Base-by-base conservation (phyloP, 2,329 filamentous ascomycete genomes). In the Monascus ruber region DNA sequence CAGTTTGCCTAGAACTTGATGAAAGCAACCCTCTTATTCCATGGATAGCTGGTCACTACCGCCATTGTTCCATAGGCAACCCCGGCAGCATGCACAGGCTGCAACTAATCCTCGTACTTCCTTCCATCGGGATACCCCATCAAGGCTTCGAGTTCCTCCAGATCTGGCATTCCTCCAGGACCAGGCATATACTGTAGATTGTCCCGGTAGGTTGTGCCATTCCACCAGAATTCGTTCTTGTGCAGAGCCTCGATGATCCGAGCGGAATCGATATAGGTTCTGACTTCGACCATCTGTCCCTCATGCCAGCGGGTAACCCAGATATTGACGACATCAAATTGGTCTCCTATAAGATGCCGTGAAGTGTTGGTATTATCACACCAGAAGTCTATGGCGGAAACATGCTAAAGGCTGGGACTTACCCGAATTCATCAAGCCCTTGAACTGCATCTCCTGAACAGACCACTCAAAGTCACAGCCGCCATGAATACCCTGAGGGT, bases 161-260 rank as follows among this genome's bases (percentile, higher is more conserved):
- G 32, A 40, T 58, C 48, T 6, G 56, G 55, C 56, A 58, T 58
- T 1, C 55, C 55, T 5, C 47, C 50, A n/a, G 54, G 56, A 0
- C 56, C 56, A 3, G 55, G 56, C 49, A 58, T 55, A 37, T 55
- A 59, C 25, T 49, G 47, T 24, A 49, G 31, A 40, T 59, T 55
- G 5, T 59, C 48, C 5, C 53, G 46, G 10, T 42, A 37, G 2
- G 51, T 56, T 5, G 50, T 53, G 2, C 49, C 51, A 46, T 59
- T 59, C 52, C 51, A 56, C 56, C 56, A 58, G 26, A 58, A 43
- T 36, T 59, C 55, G 27, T 58, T 59, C 44, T 58, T 56, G 27
- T 53, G 44, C 31, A 59, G 39, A 2, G 48, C 51, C 2, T 57
- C 48, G 41, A 48, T 55, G 25, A 59, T 56, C 26, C 39, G 44